Evolutionary conservation across 176 grass and related monocot species (phyloP), one percentile per base, ranked within the genome.

Genomic region (Poa pratensis): DNA sequence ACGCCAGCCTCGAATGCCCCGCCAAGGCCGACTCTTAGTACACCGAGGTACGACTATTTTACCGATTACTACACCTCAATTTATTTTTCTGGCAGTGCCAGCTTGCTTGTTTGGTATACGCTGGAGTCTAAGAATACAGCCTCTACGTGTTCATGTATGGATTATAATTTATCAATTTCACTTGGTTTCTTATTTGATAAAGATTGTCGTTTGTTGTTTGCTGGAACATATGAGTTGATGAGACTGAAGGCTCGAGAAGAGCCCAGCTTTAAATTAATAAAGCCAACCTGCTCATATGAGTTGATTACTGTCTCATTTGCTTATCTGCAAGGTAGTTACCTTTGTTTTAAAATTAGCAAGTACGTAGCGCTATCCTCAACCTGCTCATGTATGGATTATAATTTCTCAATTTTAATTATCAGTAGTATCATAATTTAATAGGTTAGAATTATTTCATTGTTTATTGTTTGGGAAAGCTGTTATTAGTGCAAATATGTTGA

Each of bases 1-100:
- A 81, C 86, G 86, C 86, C 63, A 91, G 90, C 86, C 90, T 88
- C 73, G 82, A 88, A 17, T 88, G 90, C 86, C 81, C 82, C 77
- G 75, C 28, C 78, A 85, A 82, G 54, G 82, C 90, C 10, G 19
- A 60, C 3, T 55, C 88, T 64, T 87, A 51, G 76, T 8, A 34
- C 50, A 30, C 64, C 45, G 30, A 84, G 84, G 84, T 83, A 83
- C 7, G 1, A 83, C 19, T 23, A 1, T 0, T 69, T 45, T 15
- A 32, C 32, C 42, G 48, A 0, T 39, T 57, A 23, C 24, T 46
- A 48, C 7, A 9, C 10, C n/a, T 15, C 2, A 35, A 73, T 12
- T 0, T 49, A 30, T 39, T 48, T 27, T 46, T 34, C 75, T 76
- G 79, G 3, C 45, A 57, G 77, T 73, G 30, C 18, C 18, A 37